These are phyloP conservation scores for Cercophora scortea DNA, from an alignment of 495 filamentous ascomycete species.

Conservation along the genomic window DNA sequence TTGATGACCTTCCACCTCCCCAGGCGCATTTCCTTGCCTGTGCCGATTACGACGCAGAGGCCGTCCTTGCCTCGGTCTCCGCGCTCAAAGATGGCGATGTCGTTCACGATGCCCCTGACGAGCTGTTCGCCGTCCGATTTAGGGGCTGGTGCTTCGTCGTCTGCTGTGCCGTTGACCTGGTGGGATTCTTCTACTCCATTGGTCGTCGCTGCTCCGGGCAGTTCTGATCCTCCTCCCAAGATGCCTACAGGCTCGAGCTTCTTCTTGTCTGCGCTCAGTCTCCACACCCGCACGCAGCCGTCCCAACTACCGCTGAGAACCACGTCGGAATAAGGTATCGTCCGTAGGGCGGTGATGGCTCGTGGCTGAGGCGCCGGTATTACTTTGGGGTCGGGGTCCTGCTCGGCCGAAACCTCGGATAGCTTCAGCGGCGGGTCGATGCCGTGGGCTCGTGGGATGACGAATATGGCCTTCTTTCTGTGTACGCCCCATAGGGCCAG, in stretches of 20 bases:
- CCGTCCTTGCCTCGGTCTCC: conserved; percentile 63
- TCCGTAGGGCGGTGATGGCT: conserved; percentile 83
- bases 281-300: conserved; percentile 79
- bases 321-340: conserved; percentile 79
- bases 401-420: conserved; percentile 64
- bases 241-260: conserved; percentile 64
- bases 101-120: conserved; percentile 75
- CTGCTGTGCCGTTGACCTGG: neutral
- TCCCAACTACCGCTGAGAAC: conserved; percentile 92
- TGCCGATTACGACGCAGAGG: conserved; percentile 69
- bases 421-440: conserved; percentile 58
- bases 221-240: conserved; percentile 37
- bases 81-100: conserved; percentile 73
- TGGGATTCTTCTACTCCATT: neutral
- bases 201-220: neutral
- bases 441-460: conserved; percentile 73
- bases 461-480: conserved; percentile 92
- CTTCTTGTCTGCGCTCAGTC: conserved; percentile 72
- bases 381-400: conserved; percentile 43
- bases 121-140: conserved; percentile 2
- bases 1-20: conserved; percentile 62
- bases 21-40: conserved; percentile 78
- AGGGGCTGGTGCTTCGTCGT: neutral
- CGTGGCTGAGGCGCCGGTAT: conserved; percentile 62
- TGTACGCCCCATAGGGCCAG: conserved; percentile 82